Conservation (phyloP, 1,284 basidiomycete genomes). For the Athelia sp. region DNA sequence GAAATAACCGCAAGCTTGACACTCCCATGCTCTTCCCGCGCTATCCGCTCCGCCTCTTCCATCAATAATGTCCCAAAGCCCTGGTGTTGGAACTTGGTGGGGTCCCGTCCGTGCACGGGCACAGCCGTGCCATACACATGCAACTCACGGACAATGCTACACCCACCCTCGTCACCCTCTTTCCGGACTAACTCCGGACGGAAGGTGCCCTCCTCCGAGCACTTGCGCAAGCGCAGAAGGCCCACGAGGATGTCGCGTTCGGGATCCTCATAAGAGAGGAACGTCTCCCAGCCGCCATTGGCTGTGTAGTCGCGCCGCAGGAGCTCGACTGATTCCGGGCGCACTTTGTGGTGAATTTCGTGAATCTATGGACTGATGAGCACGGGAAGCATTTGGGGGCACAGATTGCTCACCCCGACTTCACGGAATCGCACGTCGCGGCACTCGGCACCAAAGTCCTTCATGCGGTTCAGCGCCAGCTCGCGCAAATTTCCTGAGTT, state of each 20-base stretch:
- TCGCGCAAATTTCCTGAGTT: slow-evolving; percentile 97
- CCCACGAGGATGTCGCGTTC: slow-evolving; percentile 96
- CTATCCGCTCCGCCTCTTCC: slow-evolving; percentile 99
- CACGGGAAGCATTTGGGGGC: slow-evolving; percentile 1
- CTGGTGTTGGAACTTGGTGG: slow-evolving; percentile 98
- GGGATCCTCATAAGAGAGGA: slow-evolving; percentile 98
- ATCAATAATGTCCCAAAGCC: slow-evolving; percentile 97
- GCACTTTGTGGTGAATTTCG: slow-evolving; percentile 97
- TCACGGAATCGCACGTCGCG: slow-evolving; percentile 97
- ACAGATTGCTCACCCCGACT: slow-evolving; percentile 76
- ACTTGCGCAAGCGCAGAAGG: slow-evolving; percentile 88
- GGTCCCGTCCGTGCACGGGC: slow-evolving; percentile 94
- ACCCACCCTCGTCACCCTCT: slow-evolving; percentile 69
- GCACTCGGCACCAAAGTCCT: slow-evolving; percentile 97
- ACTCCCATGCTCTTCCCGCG: slow-evolving; percentile 96
- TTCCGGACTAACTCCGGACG: slow-evolving; percentile 83
- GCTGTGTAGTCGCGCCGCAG: slow-evolving; percentile 95
- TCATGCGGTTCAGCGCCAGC: slow-evolving; percentile 95
- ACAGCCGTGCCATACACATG: slow-evolving; percentile 99
- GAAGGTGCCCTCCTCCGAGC: slow-evolving; percentile 95
- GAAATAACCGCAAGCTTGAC: slow-evolving; percentile 95
- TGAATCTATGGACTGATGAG: slow-evolving; percentile 62
- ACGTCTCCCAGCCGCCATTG: slow-evolving; percentile 99
- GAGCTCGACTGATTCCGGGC: slow-evolving; percentile 96
- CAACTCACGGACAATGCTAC: slow-evolving; percentile 93